These are phyloP conservation scores for Psilocybe sp. DNA, from an alignment of 768 basidiomycete genomes.

Conservation along the genomic window DNA sequence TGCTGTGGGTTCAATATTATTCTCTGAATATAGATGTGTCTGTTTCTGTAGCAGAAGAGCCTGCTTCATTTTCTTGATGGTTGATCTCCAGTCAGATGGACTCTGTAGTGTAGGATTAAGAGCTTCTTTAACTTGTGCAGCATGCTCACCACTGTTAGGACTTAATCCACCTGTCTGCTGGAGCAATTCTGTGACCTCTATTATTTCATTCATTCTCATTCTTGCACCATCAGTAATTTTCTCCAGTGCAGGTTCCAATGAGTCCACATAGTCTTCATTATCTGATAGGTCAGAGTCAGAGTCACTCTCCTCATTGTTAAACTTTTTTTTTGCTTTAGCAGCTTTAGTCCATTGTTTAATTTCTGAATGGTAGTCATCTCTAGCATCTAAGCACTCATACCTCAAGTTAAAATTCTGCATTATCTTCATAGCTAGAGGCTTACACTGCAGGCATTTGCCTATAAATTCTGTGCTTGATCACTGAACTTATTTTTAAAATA, in stretches of 20 bases:
- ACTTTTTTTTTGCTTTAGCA: neutral
- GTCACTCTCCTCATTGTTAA: neutral
- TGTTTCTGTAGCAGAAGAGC: neutral
- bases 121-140: neutral
- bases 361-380: slow-evolving; percentile 24
- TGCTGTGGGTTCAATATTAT: slow-evolving; percentile 1
- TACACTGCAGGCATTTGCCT: no score
- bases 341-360: neutral
- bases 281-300: neutral
- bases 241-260: neutral
- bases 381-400: slow-evolving; percentile 32
- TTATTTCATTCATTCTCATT: neutral
- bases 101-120: neutral
- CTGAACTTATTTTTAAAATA: no score
- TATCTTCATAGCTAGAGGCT: no score
- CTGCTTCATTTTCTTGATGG: slow-evolving; percentile 1
- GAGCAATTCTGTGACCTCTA: neutral
- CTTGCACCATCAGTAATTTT: neutral
- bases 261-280: neutral
- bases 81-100: neutral
- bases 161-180: neutral
- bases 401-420: slow-evolving; percentile 27
- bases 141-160: neutral
- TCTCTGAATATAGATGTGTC: neutral
- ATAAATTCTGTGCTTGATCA: no score